Percentiles rank a stretch among this genome's conserved stretches.
phyloP scores from a whole-genome alignment of 108 stramenopile species.

The Cyclotella atomus region DNA sequence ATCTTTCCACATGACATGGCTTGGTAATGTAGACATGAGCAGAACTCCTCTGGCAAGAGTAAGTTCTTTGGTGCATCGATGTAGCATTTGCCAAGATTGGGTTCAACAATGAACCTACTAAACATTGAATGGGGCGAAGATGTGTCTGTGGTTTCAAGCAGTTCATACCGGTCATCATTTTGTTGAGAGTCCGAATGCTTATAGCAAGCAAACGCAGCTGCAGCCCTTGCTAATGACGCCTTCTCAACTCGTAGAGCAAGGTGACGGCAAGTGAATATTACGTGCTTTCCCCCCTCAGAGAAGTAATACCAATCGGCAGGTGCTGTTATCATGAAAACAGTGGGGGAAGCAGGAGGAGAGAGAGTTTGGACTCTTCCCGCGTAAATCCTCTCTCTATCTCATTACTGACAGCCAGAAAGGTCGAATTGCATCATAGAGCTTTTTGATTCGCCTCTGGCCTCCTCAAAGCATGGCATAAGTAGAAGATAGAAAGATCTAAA shows the following conservation, averaged over 20 bases:
- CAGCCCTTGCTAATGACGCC: slow-evolving; percentile 9
- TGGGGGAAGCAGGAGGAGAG: background rate
- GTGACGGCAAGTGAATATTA: slow-evolving; percentile 45
- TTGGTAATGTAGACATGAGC: slow-evolving; percentile 19
- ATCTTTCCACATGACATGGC: slow-evolving; percentile 34
- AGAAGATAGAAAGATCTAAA: no score
- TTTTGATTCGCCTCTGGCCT: no score
- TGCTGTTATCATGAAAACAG: background rate
- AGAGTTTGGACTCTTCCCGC: no score
- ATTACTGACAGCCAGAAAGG: no score
- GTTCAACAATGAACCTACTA: slow-evolving; percentile 35
- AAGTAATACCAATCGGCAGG: slow-evolving; percentile 61
- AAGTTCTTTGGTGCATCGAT: slow-evolving; percentile 30
- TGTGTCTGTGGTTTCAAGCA: background rate
- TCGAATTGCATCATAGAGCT: no score
- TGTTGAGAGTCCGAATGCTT: background rate
- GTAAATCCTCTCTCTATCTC: no score
- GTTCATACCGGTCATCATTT: background rate
- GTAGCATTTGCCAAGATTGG: slow-evolving; percentile 38
- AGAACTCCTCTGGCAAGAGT: slow-evolving; percentile 19
- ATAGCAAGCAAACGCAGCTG: background rate
- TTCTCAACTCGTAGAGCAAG: slow-evolving; percentile 33
- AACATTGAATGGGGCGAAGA: slow-evolving; percentile 18
- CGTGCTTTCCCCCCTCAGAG: slow-evolving; percentile 76
- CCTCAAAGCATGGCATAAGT: no score